A percentile compares a stretch with the other conserved stretches of the same genome.
These are phyloP conservation scores for Acacia pycnantha DNA, from an alignment of 331 rosid genomes.

Conservation along the genomic window DNA sequence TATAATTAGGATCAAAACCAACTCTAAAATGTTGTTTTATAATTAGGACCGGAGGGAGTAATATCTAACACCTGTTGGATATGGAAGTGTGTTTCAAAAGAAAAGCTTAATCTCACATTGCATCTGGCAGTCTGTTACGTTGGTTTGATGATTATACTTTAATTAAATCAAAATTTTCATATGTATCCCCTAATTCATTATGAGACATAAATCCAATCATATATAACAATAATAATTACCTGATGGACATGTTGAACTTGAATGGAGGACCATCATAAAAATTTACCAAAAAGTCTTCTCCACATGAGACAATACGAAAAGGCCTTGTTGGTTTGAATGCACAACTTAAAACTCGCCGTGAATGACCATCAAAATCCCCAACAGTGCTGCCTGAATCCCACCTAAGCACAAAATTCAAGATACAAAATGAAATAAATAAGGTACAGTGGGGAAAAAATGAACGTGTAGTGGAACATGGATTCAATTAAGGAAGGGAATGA, in stretches of 20 bases:
- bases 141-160: too few species aligned
- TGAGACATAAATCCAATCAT: background rate
- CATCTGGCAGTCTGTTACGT: too few species aligned
- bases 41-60: too few species aligned
- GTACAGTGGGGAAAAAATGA: background rate
- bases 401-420: constrained; percentile 39
- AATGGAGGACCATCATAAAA: constrained; percentile 98
- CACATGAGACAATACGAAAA: constrained; percentile 88
- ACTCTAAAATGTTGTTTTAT: too few species aligned
- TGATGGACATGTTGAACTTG: constrained; percentile 78
- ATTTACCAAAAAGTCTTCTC: constrained; percentile 88
- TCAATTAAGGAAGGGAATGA: background rate
- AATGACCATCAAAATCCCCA: constrained; percentile 98
- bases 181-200: background rate
- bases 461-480: constrained; percentile 4
- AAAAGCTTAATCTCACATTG: too few species aligned
- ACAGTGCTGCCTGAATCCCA: constrained; percentile 96
- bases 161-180: too few species aligned
- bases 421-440: background rate
- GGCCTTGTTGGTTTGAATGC: constrained; percentile 91
- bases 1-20: too few species aligned
- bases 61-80: background rate
- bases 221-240: constrained; percentile 46
- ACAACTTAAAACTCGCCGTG: constrained; percentile 86
- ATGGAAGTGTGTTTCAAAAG: background rate